Evolutionary conservation across 768 basidiomycete genomes (phyloP).

Genomic region (Cyclocybe cylindracea): DNA sequence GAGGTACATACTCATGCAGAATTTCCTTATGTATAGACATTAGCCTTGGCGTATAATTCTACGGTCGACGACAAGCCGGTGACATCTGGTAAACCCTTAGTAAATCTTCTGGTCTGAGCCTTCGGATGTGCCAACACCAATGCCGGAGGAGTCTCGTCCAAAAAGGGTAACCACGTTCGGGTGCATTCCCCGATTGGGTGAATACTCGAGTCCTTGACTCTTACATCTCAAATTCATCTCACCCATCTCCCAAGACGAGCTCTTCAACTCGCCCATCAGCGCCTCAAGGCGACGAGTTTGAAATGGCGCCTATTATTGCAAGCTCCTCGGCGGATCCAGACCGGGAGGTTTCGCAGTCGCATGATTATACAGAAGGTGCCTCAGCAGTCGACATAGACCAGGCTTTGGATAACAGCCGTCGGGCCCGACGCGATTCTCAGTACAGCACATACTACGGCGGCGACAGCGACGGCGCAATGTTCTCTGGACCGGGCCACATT

Average conservation of each 20-base stretch:
- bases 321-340: constrained; percentile 29
- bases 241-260: constrained; percentile 19
- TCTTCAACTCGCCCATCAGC: constrained; percentile 3
- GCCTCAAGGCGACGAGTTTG: constrained; percentile 27
- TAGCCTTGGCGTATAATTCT: no score
- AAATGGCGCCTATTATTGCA: constrained; percentile 40
- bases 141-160: no score
- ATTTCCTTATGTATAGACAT: no score
- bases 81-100: no score
- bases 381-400: constrained; percentile 70
- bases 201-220: no score
- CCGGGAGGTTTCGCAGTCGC: constrained; percentile 1
- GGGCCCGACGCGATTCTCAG: constrained; percentile 68
- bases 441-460: constrained; percentile 58
- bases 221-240: background rate
- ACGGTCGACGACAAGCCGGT: no score
- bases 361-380: constrained; percentile 89
- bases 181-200: no score
- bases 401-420: constrained; percentile 53
- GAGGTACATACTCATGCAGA: no score
- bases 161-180: no score
- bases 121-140: no score
- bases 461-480: constrained; percentile 67
- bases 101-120: no score
- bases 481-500: constrained; percentile 72